phyloP scores from a whole-genome alignment of 257 asterid genomes.

The Fraxinus cuspidata region DNA sequence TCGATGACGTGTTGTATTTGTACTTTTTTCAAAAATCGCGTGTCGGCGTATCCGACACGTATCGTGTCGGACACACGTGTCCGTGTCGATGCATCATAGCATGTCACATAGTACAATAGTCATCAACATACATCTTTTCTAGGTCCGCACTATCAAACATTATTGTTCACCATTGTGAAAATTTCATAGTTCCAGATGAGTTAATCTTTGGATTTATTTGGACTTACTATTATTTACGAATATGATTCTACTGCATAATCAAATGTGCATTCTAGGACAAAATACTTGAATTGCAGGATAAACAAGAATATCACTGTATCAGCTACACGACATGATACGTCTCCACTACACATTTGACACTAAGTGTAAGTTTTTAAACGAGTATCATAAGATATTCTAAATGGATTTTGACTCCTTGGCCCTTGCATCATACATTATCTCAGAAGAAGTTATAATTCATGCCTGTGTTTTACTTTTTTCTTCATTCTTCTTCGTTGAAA shows the following conservation, averaged over 20 bases:
- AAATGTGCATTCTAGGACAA: neutral
- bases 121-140: neutral
- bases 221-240: neutral
- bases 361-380: too few species aligned
- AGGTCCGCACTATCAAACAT: neutral
- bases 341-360: neutral
- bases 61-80: too few species aligned
- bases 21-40: too few species aligned
- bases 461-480: neutral
- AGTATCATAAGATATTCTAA: neutral
- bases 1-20: too few species aligned
- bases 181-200: neutral
- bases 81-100: too few species aligned
- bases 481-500: neutral
- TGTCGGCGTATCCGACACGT: too few species aligned
- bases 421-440: neutral
- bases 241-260: neutral
- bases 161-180: neutral
- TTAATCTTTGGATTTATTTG: neutral
- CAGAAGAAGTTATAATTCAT: neutral
- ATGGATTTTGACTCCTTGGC: neutral
- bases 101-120: neutral
- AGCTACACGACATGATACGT: neutral
- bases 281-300: neutral
- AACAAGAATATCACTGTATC: neutral